phyloP scores from a whole-genome alignment of 2,329 filamentous ascomycete species.

The Sporothrix variecibatus region DNA sequence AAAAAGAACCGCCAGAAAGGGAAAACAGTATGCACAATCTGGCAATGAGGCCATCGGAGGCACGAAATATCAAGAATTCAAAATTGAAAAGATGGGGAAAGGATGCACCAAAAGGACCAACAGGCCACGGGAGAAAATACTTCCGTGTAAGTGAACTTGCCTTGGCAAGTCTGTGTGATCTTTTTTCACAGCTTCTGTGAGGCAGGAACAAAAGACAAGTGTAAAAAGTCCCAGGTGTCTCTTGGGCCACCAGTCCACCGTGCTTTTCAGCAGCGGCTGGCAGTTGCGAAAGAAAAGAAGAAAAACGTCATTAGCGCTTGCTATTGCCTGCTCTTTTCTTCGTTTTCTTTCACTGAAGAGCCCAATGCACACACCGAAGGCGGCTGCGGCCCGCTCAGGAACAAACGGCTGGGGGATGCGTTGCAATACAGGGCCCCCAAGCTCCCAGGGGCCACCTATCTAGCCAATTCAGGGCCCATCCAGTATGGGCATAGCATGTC shows the following conservation, averaged over 20 bases:
- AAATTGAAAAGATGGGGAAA: neutral
- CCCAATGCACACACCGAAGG: neutral
- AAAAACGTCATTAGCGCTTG: slow-evolving; percentile 17
- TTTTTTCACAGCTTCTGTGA: neutral
- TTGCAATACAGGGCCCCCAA: neutral
- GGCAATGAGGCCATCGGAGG: neutral
- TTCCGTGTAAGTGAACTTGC: neutral
- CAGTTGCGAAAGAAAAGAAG: neutral
- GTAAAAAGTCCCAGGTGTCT: neutral
- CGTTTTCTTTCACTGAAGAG: neutral
- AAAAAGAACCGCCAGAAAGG: neutral
- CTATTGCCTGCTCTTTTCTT: neutral
- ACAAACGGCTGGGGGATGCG: slow-evolving; percentile 16
- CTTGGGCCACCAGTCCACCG: neutral
- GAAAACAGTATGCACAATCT: neutral
- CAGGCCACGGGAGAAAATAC: neutral
- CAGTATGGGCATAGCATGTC: neutral
- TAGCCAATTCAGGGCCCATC: neutral
- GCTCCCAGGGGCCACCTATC: neutral
- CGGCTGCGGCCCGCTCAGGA: slow-evolving; percentile 24
- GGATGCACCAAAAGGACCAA: neutral
- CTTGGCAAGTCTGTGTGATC: neutral
- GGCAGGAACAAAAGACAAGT: neutral
- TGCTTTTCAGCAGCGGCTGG: neutral
- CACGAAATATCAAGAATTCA: neutral